These are phyloP conservation scores for Claviceps fusiformis DNA, from an alignment of 2,329 filamentous ascomycete species.

Conservation along the genomic window DNA sequence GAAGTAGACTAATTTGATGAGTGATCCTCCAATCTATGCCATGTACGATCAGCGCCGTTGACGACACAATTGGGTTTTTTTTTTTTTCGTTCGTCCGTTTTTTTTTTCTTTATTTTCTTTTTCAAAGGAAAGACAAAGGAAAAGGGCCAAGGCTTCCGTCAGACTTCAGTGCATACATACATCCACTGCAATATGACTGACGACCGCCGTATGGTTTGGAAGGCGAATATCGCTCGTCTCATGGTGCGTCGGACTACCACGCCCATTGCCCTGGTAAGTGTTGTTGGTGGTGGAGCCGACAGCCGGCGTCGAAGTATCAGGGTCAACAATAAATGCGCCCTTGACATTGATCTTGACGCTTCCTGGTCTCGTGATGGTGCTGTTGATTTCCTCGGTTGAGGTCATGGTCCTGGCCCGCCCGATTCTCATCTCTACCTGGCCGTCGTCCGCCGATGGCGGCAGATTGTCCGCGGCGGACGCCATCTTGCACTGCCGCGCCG, in stretches of 20 bases:
- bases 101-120: no score
- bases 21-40: slow-evolving; percentile 75
- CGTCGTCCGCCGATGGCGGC: slow-evolving; percentile 1
- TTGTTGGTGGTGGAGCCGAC: slow-evolving; percentile 15
- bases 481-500: slow-evolving; percentile 5
- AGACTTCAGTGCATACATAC: slow-evolving; percentile 40
- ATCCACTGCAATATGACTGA: slow-evolving; percentile 94
- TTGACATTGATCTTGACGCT: slow-evolving; percentile 91
- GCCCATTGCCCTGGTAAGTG: slow-evolving; percentile 23
- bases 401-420: slow-evolving; percentile 23
- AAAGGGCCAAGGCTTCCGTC: neutral
- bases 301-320: slow-evolving; percentile 46
- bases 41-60: neutral
- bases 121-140: neutral
- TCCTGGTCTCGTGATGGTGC: slow-evolving; percentile 47
- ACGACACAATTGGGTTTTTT: neutral
- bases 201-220: slow-evolving; percentile 85
- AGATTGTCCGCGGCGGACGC: slow-evolving; percentile 5
- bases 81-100: no score
- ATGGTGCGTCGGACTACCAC: slow-evolving; percentile 35
- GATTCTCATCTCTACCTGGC: neutral
- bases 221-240: slow-evolving; percentile 91
- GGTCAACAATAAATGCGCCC: slow-evolving; percentile 91
- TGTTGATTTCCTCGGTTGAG: slow-evolving; percentile 42
- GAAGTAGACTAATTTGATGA: slow-evolving; percentile 96